These are phyloP conservation scores for Cytospora paraplurivora DNA, from an alignment of 2,329 filamentous ascomycete genomes.

Conservation along the genomic window DNA sequence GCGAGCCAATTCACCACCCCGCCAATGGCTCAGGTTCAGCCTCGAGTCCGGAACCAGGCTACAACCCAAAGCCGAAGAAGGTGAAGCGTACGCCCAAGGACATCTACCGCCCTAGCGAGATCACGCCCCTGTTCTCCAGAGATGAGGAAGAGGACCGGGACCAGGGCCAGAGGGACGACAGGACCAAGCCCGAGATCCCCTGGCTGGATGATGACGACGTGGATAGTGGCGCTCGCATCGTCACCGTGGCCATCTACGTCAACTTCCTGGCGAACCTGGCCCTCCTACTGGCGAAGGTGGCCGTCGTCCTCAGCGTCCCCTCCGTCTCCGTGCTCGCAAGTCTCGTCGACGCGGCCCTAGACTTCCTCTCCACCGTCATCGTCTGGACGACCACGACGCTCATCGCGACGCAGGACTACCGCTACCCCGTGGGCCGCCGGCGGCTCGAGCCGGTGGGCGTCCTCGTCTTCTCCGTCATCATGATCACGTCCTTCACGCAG, in stretches of 20 bases:
- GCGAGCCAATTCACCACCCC: slow-evolving; percentile 31
- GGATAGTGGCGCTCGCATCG: slow-evolving; percentile 72
- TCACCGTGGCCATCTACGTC: slow-evolving; percentile 85
- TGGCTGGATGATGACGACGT: slow-evolving; percentile 72
- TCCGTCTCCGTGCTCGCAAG: slow-evolving; percentile 81
- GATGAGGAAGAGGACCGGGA: slow-evolving; percentile 49
- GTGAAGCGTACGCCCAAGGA: slow-evolving; percentile 82
- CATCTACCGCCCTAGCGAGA: slow-evolving; percentile 76
- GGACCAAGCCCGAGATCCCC: slow-evolving; percentile 61
- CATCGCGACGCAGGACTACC: slow-evolving; percentile 73
- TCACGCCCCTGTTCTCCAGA: slow-evolving; percentile 62
- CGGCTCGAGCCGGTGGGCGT: slow-evolving; percentile 77
- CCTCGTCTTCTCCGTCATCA: slow-evolving; percentile 80
- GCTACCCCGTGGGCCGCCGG: slow-evolving; percentile 76
- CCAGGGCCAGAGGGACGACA: slow-evolving; percentile 45
- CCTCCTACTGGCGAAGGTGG: slow-evolving; percentile 74
- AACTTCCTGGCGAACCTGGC: slow-evolving; percentile 79
- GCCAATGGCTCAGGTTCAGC: slow-evolving; percentile 29
- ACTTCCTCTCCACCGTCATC: slow-evolving; percentile 80
- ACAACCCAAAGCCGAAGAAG: slow-evolving; percentile 44
- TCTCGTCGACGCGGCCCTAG: slow-evolving; percentile 76
- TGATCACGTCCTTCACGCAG: slow-evolving; percentile 83
- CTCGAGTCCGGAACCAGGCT: slow-evolving; percentile 6
- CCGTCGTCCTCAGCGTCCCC: slow-evolving; percentile 74
- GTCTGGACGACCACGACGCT: slow-evolving; percentile 77